phyloP scores from a whole-genome alignment of 2,329 filamentous ascomycete species.

The Sporothrix schenckii region DNA sequence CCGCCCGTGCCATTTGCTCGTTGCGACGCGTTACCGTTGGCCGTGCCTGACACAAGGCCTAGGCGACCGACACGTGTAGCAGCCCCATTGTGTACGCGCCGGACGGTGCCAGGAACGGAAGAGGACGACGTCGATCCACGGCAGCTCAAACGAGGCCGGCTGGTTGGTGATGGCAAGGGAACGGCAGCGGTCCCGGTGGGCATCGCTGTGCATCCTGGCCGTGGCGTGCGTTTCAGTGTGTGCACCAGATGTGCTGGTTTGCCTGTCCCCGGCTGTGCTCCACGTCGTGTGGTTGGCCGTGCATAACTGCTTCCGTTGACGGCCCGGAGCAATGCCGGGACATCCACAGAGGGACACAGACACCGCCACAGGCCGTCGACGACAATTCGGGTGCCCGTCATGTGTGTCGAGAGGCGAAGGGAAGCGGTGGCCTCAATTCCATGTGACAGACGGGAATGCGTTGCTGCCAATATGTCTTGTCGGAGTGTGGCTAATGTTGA shows the following conservation, averaged over 20 bases:
- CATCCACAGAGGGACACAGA: constrained; percentile 61
- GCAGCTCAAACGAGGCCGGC: neutral
- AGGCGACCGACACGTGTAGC: constrained; percentile 30
- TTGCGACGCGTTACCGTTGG: neutral
- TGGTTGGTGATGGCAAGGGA: neutral
- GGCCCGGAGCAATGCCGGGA: constrained; percentile 44
- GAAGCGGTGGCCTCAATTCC: neutral
- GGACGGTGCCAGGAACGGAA: neutral
- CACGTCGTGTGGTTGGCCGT: neutral
- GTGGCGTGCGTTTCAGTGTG: neutral
- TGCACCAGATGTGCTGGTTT: neutral
- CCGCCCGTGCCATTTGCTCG: neutral
- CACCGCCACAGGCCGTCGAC: constrained; percentile 66
- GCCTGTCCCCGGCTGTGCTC: neutral
- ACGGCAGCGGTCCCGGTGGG: constrained; percentile 10
- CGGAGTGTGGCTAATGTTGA: neutral
- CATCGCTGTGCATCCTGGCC: constrained; percentile 12
- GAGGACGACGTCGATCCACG: neutral
- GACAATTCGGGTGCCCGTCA: constrained; percentile 47
- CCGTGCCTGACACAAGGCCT: neutral
- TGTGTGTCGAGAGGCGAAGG: constrained; percentile 34
- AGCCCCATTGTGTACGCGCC: constrained; percentile 25
- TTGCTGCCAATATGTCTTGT: neutral
- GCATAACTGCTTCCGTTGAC: constrained; percentile 36
- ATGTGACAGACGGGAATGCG: neutral